phyloP scores from a whole-genome alignment of 1,284 basidiomycete genomes.

The Leccinum variabile region DNA sequence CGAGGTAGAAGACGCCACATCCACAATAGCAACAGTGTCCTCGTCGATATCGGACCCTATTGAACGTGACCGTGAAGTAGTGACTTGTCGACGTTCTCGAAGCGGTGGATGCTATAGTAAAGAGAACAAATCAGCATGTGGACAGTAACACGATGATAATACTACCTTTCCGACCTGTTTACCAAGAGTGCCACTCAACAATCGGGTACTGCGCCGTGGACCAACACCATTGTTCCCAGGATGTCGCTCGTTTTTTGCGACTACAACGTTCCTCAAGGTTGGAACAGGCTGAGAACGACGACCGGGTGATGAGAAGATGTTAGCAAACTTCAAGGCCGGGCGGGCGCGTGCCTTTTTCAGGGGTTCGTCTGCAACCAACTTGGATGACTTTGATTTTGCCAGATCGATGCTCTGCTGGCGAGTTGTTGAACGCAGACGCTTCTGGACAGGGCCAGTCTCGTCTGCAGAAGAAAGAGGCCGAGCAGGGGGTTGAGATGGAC shows the following conservation, averaged over 20 bases:
- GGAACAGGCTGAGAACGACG: constrained; percentile 69
- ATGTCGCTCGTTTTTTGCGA: constrained; percentile 52
- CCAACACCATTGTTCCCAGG: constrained; percentile 40
- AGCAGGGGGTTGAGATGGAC: constrained; percentile 46
- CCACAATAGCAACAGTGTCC: constrained; percentile 44
- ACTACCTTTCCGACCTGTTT: constrained; percentile 49
- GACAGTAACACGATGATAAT: not conserved
- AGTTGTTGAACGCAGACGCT: constrained; percentile 65
- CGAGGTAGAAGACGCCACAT: constrained; percentile 57
- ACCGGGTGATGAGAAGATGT: constrained; percentile 77
- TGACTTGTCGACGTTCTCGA: constrained; percentile 57
- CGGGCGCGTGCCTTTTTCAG: constrained; percentile 83
- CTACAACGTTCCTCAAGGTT: constrained; percentile 50
- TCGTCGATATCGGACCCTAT: constrained; percentile 71
- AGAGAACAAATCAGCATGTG: constrained; percentile 16
- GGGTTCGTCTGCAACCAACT: constrained; percentile 61
- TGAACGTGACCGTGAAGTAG: constrained; percentile 54
- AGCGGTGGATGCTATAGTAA: constrained; percentile 42
- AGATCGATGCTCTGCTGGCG: constrained; percentile 52
- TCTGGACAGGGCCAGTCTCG: constrained; percentile 73
- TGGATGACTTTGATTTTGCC: constrained; percentile 50
- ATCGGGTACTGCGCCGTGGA: constrained; percentile 67
- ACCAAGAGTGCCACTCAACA: constrained; percentile 52
- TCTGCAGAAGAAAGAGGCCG: constrained; percentile 78
- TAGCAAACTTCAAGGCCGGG: constrained; percentile 76